Conservation (phyloP, 495 filamentous ascomycete species). For the Parathielavia appendiculata region DNA sequence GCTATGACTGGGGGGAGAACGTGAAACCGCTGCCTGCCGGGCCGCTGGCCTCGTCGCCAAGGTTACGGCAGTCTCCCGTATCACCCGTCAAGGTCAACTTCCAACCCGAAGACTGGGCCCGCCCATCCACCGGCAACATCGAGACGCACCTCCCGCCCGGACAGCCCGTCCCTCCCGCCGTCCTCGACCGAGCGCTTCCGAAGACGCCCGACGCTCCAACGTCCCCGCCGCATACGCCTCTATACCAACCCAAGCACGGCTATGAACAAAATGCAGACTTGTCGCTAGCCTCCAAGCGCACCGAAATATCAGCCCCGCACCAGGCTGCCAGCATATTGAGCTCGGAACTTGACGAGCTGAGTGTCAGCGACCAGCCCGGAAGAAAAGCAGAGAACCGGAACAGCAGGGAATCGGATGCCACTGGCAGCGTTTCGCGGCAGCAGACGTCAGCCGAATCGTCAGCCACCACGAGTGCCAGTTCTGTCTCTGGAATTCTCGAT, state of each 20-base stretch:
- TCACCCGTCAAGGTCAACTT: slow-evolving; percentile 43
- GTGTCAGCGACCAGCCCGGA: slow-evolving; percentile 29
- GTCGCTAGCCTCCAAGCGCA: slow-evolving; percentile 5
- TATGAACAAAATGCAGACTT: slow-evolving; percentile 1
- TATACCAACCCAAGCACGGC: slow-evolving; percentile 19
- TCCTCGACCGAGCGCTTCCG: slow-evolving; percentile 31
- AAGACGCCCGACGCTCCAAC: slow-evolving; percentile 36
- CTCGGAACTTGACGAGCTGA: slow-evolving; percentile 32
- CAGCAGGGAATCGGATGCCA: slow-evolving; percentile 46
- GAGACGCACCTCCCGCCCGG: slow-evolving; percentile 27
- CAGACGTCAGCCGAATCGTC: slow-evolving; percentile 43
- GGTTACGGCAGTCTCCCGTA: slow-evolving; percentile 35
- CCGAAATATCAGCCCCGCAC: slow-evolving; percentile 17
- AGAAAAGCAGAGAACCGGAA: slow-evolving; percentile 38
- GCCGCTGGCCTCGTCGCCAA: slow-evolving; percentile 32
- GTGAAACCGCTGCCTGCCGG: slow-evolving; percentile 32
- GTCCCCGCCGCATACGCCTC: slow-evolving; percentile 36
- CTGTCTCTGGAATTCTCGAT: slow-evolving; percentile 44
- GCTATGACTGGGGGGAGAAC: slow-evolving; percentile 35
- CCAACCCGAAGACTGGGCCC: slow-evolving; percentile 39
- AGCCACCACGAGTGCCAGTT: slow-evolving; percentile 47
- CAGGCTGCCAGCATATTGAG: slow-evolving; percentile 14
- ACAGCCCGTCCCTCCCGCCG: slow-evolving; percentile 5
- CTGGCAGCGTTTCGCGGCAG: slow-evolving; percentile 41
- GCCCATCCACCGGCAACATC: slow-evolving; percentile 40